A percentile compares a stretch with the other conserved stretches of the same genome.
Evolutionary conservation across 129 eudicot genomes (phyloP).

Genomic region (Flaveria robusta): DNA sequence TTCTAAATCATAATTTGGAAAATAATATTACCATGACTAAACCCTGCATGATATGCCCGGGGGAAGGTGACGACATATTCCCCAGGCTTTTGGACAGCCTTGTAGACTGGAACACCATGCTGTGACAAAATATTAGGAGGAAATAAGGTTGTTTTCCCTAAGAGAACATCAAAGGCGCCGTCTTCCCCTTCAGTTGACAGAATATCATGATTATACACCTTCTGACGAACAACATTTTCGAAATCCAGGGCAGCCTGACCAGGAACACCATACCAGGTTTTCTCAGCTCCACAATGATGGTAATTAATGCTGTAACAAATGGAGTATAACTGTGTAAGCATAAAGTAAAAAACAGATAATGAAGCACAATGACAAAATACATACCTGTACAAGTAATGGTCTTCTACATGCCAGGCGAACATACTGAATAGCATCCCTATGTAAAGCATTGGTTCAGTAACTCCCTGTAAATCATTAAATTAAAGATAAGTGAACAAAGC

Average conservation of each 20-base stretch:
- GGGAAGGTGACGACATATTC: slow-evolving; percentile 91
- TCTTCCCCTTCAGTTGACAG: slow-evolving; percentile 86
- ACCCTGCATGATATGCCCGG: slow-evolving; percentile 98
- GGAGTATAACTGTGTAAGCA: not conserved
- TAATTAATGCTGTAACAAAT: slow-evolving; percentile 75
- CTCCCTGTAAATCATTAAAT: slow-evolving; percentile 59
- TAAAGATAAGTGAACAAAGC: slow-evolving; percentile 14
- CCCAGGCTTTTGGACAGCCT: slow-evolving; percentile 97
- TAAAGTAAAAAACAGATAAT: not conserved
- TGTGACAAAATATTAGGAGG: slow-evolving; percentile 82
- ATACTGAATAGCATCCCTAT: slow-evolving; percentile 98
- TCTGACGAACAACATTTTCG: slow-evolving; percentile 77
- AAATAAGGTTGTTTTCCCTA: slow-evolving; percentile 93
- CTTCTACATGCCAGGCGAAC: slow-evolving; percentile 99
- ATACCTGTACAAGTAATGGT: slow-evolving; percentile 96
- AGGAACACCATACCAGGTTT: slow-evolving; percentile 99
- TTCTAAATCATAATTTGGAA: not conserved
- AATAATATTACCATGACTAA: slow-evolving; percentile 83
- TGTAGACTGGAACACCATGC: slow-evolving; percentile 83
- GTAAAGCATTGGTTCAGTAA: slow-evolving; percentile 99
- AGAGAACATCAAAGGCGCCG: slow-evolving; percentile 95
- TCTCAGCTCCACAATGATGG: slow-evolving; percentile 99
- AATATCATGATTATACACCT: slow-evolving; percentile 75
- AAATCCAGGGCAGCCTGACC: slow-evolving; percentile 86
- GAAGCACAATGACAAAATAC: not conserved